A percentile compares a stretch with the other conserved stretches of the same genome.
Conservation (phyloP, 805 yeast species). For the Alloascoidea africana region DNA sequence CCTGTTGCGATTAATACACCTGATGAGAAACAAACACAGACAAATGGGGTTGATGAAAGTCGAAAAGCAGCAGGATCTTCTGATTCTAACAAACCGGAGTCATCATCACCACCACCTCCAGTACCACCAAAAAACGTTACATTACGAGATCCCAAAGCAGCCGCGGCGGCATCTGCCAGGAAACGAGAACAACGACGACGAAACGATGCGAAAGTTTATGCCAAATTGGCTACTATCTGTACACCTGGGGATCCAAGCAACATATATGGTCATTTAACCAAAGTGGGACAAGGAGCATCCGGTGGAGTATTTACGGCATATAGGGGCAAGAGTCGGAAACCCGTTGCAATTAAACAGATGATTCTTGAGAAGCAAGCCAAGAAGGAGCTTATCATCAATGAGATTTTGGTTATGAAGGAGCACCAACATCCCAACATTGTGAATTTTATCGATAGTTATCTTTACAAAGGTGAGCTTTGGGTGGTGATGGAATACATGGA, state of each 20-base stretch:
- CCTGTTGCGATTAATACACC: no score
- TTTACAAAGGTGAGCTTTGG: conserved; percentile 48
- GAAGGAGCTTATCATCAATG: conserved; percentile 88
- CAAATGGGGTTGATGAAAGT: neutral
- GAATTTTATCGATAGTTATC: conserved; percentile 78
- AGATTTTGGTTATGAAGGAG: conserved; percentile 90
- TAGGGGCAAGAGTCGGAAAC: conserved; percentile 22
- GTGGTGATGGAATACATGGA: conserved; percentile 99
- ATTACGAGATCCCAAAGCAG: conserved; percentile 1
- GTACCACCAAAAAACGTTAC: neutral
- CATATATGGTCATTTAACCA: conserved; percentile 32
- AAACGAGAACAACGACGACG: conserved; percentile 48
- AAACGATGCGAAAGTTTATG: conserved; percentile 72
- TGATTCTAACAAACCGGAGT: neutral
- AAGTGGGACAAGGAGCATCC: conserved; percentile 96
- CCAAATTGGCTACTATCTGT: conserved; percentile 70
- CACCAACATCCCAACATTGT: conserved; percentile 85
- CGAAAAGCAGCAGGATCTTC: no score
- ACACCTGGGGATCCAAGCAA: conserved; percentile 77
- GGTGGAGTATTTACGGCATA: conserved; percentile 94
- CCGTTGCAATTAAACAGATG: conserved; percentile 95
- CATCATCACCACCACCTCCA: neutral
- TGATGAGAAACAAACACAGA: no score
- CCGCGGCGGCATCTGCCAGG: conserved; percentile 20
- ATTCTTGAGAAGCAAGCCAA: conserved; percentile 88